phyloP scores from a whole-genome alignment of 345 rosid species.

The Brassica cretica region DNA sequence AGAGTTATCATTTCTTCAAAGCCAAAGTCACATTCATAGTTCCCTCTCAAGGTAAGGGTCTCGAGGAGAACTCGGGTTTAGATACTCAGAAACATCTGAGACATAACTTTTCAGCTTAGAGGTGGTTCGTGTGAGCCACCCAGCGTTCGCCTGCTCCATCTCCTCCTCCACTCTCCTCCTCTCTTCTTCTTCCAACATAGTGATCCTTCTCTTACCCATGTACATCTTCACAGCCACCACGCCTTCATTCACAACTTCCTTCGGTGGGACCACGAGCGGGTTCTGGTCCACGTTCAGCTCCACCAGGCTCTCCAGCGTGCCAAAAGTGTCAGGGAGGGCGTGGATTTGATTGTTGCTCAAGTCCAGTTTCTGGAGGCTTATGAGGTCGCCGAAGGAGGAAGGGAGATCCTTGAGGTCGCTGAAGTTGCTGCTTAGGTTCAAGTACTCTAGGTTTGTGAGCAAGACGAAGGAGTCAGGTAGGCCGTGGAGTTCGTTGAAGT shows the following conservation, averaged over 20 bases:
- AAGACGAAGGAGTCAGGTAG: slow-evolving; percentile 64
- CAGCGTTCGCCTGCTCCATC: slow-evolving; percentile 52
- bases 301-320: slow-evolving; percentile 64
- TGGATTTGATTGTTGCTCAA: slow-evolving; percentile 89
- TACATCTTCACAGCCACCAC: slow-evolving; percentile 65
- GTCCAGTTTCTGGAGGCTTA: slow-evolving; percentile 76
- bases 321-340: slow-evolving; percentile 76
- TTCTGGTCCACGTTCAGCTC: slow-evolving; percentile 71
- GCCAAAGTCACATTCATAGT: slow-evolving; percentile 42
- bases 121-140: slow-evolving; percentile 83
- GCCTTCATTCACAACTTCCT: slow-evolving; percentile 65
- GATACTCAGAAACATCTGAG: slow-evolving; percentile 50
- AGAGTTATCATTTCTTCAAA: slow-evolving; percentile 5
- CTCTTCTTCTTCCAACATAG: slow-evolving; percentile 72
- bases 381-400: slow-evolving; percentile 65
- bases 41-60: slow-evolving; percentile 75
- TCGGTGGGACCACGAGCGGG: slow-evolving; percentile 70
- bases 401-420: slow-evolving; percentile 76
- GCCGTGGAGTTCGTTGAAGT: slow-evolving; percentile 75
- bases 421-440: slow-evolving; percentile 77
- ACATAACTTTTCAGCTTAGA: slow-evolving; percentile 66
- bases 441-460: slow-evolving; percentile 64
- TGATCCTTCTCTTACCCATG: slow-evolving; percentile 77
- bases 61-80: slow-evolving; percentile 43
- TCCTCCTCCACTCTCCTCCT: slow-evolving; percentile 47